Percentiles rank a stretch among this genome's conserved stretches.
These are phyloP conservation scores for Stachybotrys chlorohalonatus DNA, from an alignment of 2,329 filamentous ascomycete species.

Conservation along the genomic window DNA sequence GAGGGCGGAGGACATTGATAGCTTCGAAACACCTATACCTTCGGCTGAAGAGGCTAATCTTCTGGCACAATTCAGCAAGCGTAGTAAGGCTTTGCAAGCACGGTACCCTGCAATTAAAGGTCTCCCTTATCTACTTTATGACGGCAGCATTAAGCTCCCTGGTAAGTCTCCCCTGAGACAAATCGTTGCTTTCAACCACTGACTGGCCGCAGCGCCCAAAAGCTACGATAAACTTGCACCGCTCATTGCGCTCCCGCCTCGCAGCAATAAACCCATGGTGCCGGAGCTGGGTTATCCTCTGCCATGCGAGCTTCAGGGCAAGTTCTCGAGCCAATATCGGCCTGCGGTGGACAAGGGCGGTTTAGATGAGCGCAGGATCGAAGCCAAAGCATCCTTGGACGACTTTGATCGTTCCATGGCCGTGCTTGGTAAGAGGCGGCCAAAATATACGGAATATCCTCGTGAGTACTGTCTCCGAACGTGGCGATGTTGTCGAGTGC, in stretches of 20 bases:
- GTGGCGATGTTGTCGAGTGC: background rate
- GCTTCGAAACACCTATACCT: constrained; percentile 18
- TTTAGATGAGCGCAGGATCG: constrained; percentile 30
- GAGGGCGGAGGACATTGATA: constrained; percentile 25
- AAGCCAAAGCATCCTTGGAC: constrained; percentile 28
- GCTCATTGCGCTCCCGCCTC: constrained; percentile 29
- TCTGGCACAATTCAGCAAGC: constrained; percentile 29
- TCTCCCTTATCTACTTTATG: constrained; percentile 26
- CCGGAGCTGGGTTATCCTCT: constrained; percentile 28
- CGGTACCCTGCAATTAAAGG: constrained; percentile 29
- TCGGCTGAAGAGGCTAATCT: constrained; percentile 22
- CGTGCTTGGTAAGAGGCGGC: constrained; percentile 29
- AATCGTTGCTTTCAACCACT: background rate
- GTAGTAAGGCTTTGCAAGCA: constrained; percentile 24
- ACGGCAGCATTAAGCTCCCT: constrained; percentile 30
- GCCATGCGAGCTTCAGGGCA: constrained; percentile 34
- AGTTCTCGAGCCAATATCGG: constrained; percentile 30
- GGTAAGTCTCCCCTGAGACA: constrained; percentile 8
- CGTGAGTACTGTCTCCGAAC: constrained; percentile 14
- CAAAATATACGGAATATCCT: constrained; percentile 38
- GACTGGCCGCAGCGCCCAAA: constrained; percentile 22
- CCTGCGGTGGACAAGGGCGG: constrained; percentile 29
- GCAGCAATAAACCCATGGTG: constrained; percentile 27
- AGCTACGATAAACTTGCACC: constrained; percentile 35
- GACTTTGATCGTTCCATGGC: constrained; percentile 33